Evolutionary conservation across 495 filamentous ascomycete genomes (phyloP).

Genomic region (Umbilicaria muhlenbergii): DNA sequence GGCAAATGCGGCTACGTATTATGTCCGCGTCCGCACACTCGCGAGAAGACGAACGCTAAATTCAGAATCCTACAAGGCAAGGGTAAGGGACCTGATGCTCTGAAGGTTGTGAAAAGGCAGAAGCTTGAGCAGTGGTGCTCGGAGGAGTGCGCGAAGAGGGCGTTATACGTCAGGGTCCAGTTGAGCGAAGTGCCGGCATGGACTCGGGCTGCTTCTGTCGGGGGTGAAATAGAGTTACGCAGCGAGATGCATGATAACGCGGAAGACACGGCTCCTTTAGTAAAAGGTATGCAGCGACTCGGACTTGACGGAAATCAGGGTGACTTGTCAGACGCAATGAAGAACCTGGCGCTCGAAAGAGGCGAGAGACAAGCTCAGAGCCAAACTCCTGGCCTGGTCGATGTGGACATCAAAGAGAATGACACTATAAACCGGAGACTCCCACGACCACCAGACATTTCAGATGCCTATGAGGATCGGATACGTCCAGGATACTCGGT

Average conservation of each 20-base stretch:
- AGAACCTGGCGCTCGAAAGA: slow-evolving; percentile 31
- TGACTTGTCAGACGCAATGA: slow-evolving; percentile 11
- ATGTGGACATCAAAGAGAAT: slow-evolving; percentile 28
- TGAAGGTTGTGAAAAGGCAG: slow-evolving; percentile 45
- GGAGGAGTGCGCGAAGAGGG: slow-evolving; percentile 57
- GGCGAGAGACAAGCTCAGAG: slow-evolving; percentile 22
- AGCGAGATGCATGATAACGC: slow-evolving; percentile 28
- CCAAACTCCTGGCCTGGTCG: slow-evolving; percentile 19
- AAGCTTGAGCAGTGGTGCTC: slow-evolving; percentile 82
- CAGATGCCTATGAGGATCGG: no score
- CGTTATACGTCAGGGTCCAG: slow-evolving; percentile 75
- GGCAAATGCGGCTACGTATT: slow-evolving; percentile 68
- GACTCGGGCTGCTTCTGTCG: slow-evolving; percentile 39
- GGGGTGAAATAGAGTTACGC: slow-evolving; percentile 34
- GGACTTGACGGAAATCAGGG: slow-evolving; percentile 8
- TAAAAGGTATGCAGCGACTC: slow-evolving; percentile 19
- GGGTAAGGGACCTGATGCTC: slow-evolving; percentile 35
- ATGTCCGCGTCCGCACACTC: slow-evolving; percentile 43
- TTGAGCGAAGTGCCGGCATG: slow-evolving; percentile 63
- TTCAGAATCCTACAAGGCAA: slow-evolving; percentile 35
- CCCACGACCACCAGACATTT: slow-evolving; percentile 17
- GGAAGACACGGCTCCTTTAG: slow-evolving; percentile 5
- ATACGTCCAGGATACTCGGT: no score
- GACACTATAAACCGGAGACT: slow-evolving; percentile 16
- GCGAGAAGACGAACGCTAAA: slow-evolving; percentile 25